Evolutionary conservation across 768 basidiomycete genomes (phyloP), one percentile per base, ranked within the genome.

Genomic region (Amanita thiersii): DNA sequence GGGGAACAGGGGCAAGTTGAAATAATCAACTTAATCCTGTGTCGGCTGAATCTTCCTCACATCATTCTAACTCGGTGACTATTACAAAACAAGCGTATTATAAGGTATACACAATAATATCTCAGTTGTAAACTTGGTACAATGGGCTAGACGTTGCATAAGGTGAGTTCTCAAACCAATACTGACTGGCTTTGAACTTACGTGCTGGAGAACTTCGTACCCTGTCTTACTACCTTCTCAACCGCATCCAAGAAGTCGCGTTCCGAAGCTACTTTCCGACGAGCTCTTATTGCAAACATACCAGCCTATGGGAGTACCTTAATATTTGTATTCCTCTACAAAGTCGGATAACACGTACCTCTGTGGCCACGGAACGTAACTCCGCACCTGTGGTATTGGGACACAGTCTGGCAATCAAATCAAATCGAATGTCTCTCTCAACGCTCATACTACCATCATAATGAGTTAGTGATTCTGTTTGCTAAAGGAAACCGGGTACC

Each of bases 351-450:
- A n/a, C 7, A 57, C 69, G 28, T 54, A 86, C 87, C 75, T 99
- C 94, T 6, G 94, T 99, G 11, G 93, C 92, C 5, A 99, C 96
- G 18, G 89, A 91, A 35, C 93, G 82, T 45, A 99, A 63, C 63
- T 99, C 96, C n/a, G 96, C 96, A 45, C 96, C 96, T 8, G 96
- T 97, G 10, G 96, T 93, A 60, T 96, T 96, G 15, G 96, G 96
- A 60, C 96, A 99, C 45, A 99, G 64, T 26, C 96, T 81, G 8
- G 93, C 93, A 57, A 99, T 93, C 32, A 99, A 78, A 57, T 97
- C 93, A 59, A 92, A 99, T 37, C 96, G 89, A 56, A 99, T 98
- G 54, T 93, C 86, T 45, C 92, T 76, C 60, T 97, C 94, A 31
- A 91, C 89, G 47, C 88, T 93, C 94, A 98, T 98, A 60, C 91